A percentile compares a stretch with the other conserved stretches of the same genome.
Conservation (phyloP, 495 filamentous ascomycete species). For the Aspergillus asperescens region DNA sequence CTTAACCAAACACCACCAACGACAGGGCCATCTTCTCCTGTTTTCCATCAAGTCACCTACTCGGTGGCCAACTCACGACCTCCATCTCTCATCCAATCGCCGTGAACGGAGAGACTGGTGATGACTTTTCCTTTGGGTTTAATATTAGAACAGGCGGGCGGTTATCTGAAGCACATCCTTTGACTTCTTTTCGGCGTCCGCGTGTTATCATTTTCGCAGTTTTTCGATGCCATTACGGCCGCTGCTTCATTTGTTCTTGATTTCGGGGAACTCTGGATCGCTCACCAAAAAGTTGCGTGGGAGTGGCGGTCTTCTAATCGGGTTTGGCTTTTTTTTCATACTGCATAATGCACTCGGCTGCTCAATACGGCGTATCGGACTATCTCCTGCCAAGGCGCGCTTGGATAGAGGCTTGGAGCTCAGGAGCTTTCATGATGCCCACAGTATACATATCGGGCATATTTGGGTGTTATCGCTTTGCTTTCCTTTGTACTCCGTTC, state of each 20-base stretch:
- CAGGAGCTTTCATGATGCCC: neutral
- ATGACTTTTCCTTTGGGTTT: constrained; percentile 11
- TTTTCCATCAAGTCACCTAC: constrained; percentile 29
- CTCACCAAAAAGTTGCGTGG: constrained; percentile 5
- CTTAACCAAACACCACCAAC: constrained; percentile 33
- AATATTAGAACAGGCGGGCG: constrained; percentile 13
- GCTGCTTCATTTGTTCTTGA: neutral
- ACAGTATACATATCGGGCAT: neutral
- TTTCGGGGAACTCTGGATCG: neutral
- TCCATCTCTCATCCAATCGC: constrained; percentile 29
- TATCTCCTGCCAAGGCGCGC: neutral
- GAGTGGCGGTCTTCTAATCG: neutral
- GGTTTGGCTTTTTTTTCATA: neutral
- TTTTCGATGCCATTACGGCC: neutral
- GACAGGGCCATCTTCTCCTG: constrained; percentile 39
- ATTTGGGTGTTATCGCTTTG: constrained; percentile 19
- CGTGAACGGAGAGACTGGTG: constrained; percentile 11
- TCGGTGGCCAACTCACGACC: constrained; percentile 29
- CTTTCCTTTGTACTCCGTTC: constrained; percentile 11
- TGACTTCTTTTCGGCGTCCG: constrained; percentile 9
- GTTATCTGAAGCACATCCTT: constrained; percentile 7
- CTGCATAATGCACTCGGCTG: constrained; percentile 12
- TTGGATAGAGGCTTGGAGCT: neutral
- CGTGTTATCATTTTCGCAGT: constrained; percentile 7
- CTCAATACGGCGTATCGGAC: constrained; percentile 10